These are phyloP conservation scores for Astrocystis sublimbata DNA, from an alignment of 495 filamentous ascomycete species.

Conservation along the genomic window DNA sequence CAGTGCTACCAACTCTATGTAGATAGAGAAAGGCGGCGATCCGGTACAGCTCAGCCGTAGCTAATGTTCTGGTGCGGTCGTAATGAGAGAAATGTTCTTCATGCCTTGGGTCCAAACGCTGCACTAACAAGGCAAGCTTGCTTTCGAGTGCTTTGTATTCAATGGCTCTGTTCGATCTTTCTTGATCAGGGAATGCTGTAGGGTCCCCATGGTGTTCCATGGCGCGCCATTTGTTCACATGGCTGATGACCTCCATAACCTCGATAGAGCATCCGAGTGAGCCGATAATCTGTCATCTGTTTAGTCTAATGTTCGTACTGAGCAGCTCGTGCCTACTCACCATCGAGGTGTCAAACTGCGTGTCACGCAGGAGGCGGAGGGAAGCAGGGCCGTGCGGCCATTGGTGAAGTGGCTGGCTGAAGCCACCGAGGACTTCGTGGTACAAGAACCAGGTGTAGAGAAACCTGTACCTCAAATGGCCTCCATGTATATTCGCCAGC, in stretches of 20 bases:
- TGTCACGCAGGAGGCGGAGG: conserved; percentile 28
- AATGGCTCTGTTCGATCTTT: conserved; percentile 22
- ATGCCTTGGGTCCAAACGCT: conserved; percentile 26
- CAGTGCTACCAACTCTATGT: conserved; percentile 28
- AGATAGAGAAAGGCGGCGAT: conserved; percentile 37
- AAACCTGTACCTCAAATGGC: conserved; percentile 30
- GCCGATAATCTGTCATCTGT: conserved; percentile 31
- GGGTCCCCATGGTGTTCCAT: conserved; percentile 23
- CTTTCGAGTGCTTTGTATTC: conserved; percentile 28
- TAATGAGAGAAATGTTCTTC: conserved; percentile 20
- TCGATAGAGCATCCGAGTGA: conserved; percentile 40
- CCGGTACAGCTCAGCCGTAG: conserved; percentile 38
- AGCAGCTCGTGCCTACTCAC: conserved; percentile 14
- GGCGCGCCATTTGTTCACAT: conserved; percentile 33
- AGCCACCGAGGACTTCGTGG: conserved; percentile 37
- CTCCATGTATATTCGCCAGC: conserved; percentile 28
- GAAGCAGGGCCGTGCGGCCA: conserved; percentile 28
- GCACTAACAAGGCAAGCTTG: conserved; percentile 25
- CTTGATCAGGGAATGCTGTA: conserved; percentile 16
- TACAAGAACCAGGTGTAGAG: conserved; percentile 41
- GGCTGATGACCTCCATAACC: conserved; percentile 36
- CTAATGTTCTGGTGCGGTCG: conserved; percentile 29
- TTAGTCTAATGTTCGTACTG: conserved; percentile 7
- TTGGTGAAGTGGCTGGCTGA: conserved; percentile 33
- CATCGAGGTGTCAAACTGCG: conserved; percentile 32